Evolutionary conservation across 2,329 filamentous ascomycete genomes (phyloP).

Genomic region (Seiridium cupressi): DNA sequence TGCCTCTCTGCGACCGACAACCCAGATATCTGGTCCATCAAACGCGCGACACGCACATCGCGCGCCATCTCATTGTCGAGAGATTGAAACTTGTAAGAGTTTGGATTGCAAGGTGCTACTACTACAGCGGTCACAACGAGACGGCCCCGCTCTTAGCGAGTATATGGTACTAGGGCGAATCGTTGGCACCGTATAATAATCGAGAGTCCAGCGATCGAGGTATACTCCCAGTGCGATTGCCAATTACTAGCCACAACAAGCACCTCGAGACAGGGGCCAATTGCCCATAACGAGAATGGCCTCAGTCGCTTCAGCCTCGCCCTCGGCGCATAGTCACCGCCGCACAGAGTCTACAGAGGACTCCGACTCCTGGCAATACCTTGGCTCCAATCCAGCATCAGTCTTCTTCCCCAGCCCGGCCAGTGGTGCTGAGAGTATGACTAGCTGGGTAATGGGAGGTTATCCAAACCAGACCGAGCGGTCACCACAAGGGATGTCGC

Average conservation of each 20-base stretch:
- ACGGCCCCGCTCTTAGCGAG: too few species aligned
- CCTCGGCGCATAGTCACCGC: constrained; percentile 24
- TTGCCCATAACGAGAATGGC: constrained; percentile 21
- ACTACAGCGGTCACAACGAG: too few species aligned
- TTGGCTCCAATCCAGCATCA: constrained; percentile 28
- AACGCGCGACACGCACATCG: too few species aligned
- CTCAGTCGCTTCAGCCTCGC: constrained; percentile 28
- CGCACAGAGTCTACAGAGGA: constrained; percentile 28
- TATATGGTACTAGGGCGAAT: too few species aligned
- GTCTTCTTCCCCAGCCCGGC: constrained; percentile 46
- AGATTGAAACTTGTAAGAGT: too few species aligned
- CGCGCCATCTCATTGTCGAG: too few species aligned
- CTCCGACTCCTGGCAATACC: constrained; percentile 30
- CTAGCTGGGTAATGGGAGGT: constrained; percentile 47
- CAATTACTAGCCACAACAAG: not conserved
- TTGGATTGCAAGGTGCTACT: too few species aligned
- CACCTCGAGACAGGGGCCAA: not conserved
- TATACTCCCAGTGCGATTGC: not conserved
- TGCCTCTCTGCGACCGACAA: not conserved
- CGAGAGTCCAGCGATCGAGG: not conserved
- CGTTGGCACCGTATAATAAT: too few species aligned
- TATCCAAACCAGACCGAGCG: constrained; percentile 29
- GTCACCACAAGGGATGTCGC: constrained; percentile 39
- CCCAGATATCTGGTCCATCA: too few species aligned
- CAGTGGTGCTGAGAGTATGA: constrained; percentile 46